These are phyloP conservation scores for Silene uniflora DNA, from an alignment of 148 eudicot genomes.

Conservation along the genomic window DNA sequence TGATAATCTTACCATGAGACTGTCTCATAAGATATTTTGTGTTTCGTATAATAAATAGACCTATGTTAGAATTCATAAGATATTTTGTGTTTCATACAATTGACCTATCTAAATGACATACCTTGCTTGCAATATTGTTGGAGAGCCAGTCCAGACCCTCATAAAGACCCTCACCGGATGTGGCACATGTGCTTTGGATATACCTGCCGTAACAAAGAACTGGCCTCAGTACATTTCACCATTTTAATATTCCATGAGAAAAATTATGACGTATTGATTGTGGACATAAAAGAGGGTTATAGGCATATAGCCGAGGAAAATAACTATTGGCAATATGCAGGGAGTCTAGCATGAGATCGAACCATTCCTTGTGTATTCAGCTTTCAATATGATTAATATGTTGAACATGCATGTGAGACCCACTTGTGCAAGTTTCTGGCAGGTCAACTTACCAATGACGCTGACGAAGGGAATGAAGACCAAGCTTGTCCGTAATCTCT, in stretches of 20 bases:
- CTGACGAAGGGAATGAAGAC: conserved; percentile 70
- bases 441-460: conserved; percentile 50
- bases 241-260: neutral
- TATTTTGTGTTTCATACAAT: neutral
- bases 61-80: too few species aligned
- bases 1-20: too few species aligned
- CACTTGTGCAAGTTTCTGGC: neutral
- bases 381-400: too few species aligned
- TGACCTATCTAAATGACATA: conserved; percentile 17
- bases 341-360: too few species aligned
- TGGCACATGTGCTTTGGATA: conserved; percentile 64
- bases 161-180: conserved; percentile 61
- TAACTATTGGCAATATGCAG: too few species aligned
- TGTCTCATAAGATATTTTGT: neutral
- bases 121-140: conserved; percentile 63
- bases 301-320: too few species aligned
- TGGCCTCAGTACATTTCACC: neutral
- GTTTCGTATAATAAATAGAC: neutral
- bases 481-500: conserved; percentile 70
- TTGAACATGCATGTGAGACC: too few species aligned
- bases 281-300: too few species aligned
- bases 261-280: neutral
- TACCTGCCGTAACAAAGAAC: conserved; percentile 36
- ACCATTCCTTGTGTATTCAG: too few species aligned
- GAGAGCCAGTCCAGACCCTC: conserved; percentile 67